Percentiles rank a stretch among this genome's conserved stretches.
phyloP scores from a whole-genome alignment of 176 grass and related monocot genomes.

The Juncus inflexus region DNA sequence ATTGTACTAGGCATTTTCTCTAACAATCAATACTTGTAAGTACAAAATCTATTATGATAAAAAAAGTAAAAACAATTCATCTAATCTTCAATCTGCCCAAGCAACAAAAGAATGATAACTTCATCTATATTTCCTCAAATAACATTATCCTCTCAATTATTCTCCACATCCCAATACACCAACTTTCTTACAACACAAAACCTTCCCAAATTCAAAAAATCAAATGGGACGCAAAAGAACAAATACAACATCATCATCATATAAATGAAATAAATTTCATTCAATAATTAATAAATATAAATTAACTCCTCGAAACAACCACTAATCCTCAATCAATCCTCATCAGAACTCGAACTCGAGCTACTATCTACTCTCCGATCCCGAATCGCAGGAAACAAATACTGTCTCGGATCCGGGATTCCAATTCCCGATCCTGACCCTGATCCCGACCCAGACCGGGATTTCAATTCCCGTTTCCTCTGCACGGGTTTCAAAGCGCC shows the following conservation, averaged over 20 bases:
- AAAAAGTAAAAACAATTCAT: neutral
- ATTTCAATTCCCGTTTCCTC: neutral
- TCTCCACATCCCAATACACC: neutral
- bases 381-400: slow-evolving; percentile 60
- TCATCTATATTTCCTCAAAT: neutral
- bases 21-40: no score
- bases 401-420: slow-evolving; percentile 35
- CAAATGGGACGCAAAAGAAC: no score
- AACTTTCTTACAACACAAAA: no score
- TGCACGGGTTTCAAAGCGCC: neutral
- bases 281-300: slow-evolving; percentile 1
- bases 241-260: no score
- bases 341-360: slow-evolving; percentile 50
- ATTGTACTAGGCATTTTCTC: no score
- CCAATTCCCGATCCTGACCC: neutral
- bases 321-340: slow-evolving; percentile 15
- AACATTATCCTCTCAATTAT: no score
- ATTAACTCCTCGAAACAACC: neutral
- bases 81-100: neutral
- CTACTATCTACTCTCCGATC: slow-evolving; percentile 35
- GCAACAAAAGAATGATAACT: slow-evolving; percentile 27
- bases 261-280: no score
- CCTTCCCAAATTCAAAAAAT: no score
- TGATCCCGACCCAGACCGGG: neutral
- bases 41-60: no score